Percentiles rank a stretch among this genome's conserved stretches.
Evolutionary conservation across 2,329 filamentous ascomycete genomes (phyloP).

Genomic region (Alternaria tenuissima): DNA sequence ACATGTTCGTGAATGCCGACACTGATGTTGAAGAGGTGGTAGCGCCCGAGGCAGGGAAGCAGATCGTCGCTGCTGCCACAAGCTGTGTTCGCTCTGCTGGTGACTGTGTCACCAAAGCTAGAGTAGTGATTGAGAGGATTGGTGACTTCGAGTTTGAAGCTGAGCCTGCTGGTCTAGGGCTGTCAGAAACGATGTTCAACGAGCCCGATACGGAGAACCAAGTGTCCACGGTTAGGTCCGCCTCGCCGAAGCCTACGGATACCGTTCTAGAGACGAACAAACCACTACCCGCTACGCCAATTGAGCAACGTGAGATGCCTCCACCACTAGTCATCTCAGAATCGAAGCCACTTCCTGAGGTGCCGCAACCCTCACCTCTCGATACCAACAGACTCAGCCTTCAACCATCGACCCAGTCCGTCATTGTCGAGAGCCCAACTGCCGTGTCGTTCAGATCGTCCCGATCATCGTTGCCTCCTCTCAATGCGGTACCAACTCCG

Average conservation of each 20-base stretch:
- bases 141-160: slow-evolving; percentile 83
- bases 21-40: slow-evolving; percentile 77
- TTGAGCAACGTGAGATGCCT: slow-evolving; percentile 49
- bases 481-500: slow-evolving; percentile 40
- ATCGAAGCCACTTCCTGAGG: slow-evolving; percentile 73
- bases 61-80: slow-evolving; percentile 80
- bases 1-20: slow-evolving; percentile 76
- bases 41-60: slow-evolving; percentile 78
- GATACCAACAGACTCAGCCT: slow-evolving; percentile 36
- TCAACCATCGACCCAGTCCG: slow-evolving; percentile 29
- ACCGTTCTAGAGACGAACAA: slow-evolving; percentile 43
- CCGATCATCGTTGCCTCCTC: slow-evolving; percentile 57
- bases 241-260: slow-evolving; percentile 24
- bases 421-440: slow-evolving; percentile 44
- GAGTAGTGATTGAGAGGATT: slow-evolving; percentile 83
- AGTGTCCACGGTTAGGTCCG: slow-evolving; percentile 18
- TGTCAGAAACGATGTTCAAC: slow-evolving; percentile 53
- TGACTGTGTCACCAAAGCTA: slow-evolving; percentile 88
- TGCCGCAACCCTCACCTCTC: slow-evolving; percentile 59
- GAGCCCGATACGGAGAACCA: slow-evolving; percentile 28
- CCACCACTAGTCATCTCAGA: slow-evolving; percentile 59
- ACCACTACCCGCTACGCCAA: slow-evolving; percentile 48
- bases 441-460: slow-evolving; percentile 56
- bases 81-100: slow-evolving; percentile 89
- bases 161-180: slow-evolving; percentile 49